A percentile compares a stretch with the other conserved stretches of the same genome.
Conservation (phyloP, 2,329 filamentous ascomycete species). For the Beauveria sp. region DNA sequence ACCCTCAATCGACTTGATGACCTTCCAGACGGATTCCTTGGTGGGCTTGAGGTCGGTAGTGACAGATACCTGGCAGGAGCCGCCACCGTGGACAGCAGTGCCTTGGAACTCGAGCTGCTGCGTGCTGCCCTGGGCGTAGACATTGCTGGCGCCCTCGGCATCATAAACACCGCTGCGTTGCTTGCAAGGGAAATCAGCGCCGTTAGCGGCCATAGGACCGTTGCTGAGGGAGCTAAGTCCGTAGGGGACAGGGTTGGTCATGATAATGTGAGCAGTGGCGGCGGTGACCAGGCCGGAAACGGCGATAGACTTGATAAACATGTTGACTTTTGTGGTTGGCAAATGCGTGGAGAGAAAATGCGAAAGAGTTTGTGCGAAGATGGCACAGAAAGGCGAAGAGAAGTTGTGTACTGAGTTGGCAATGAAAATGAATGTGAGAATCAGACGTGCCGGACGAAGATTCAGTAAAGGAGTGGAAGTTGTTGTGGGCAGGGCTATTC, state of each 20-base stretch:
- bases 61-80: conserved; percentile 83
- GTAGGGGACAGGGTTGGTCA: conserved; percentile 62
- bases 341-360: not conserved
- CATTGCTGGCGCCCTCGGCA: conserved; percentile 42
- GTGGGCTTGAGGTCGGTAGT: conserved; percentile 69
- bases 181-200: conserved; percentile 80
- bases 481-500: not conserved
- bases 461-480: not conserved
- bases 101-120: conserved; percentile 58
- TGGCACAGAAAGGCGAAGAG: not conserved
- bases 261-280: conserved; percentile 67
- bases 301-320: conserved; percentile 44
- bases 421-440: conserved; percentile 16
- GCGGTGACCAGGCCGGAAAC: conserved; percentile 49
- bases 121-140: conserved; percentile 41
- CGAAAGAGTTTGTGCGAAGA: not conserved
- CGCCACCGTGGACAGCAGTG: conserved; percentile 76
- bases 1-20: conserved; percentile 81
- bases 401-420: conserved; percentile 14
- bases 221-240: conserved; percentile 38
- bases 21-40: conserved; percentile 67
- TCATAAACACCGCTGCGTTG: conserved; percentile 38
- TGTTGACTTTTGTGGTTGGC: conserved; percentile 36
- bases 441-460: conserved; percentile 26
- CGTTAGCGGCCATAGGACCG: conserved; percentile 52